Conservation (phyloP, 2,329 filamentous ascomycete genomes). For the Tolypocladium nubicola region DNA sequence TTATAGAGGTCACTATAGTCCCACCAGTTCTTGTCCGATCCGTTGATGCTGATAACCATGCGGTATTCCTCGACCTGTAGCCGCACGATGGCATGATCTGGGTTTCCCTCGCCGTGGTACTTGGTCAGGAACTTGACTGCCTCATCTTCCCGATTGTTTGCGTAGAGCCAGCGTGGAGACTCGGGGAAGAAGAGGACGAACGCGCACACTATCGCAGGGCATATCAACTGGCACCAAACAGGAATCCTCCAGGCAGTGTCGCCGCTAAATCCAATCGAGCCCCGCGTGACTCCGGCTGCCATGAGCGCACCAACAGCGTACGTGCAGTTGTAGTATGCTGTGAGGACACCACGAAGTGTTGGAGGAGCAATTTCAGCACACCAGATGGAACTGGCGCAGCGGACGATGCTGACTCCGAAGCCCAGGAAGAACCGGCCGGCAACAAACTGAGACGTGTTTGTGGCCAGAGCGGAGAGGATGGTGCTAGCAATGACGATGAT, state of each 20-base stretch:
- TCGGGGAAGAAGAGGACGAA: slow-evolving; percentile 20
- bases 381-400: slow-evolving; percentile 35
- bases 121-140: slow-evolving; percentile 22
- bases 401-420: slow-evolving; percentile 39
- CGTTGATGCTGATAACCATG: slow-evolving; percentile 17
- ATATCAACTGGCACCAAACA: slow-evolving; percentile 28
- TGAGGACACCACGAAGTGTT: slow-evolving; percentile 36
- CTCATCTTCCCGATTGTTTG: slow-evolving; percentile 23
- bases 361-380: slow-evolving; percentile 36
- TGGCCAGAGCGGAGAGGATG: slow-evolving; percentile 28
- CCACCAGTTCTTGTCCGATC: slow-evolving; percentile 29
- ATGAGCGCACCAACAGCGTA: slow-evolving; percentile 37
- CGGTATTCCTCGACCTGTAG: slow-evolving; percentile 27
- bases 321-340: slow-evolving; percentile 41
- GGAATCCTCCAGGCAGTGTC: slow-evolving; percentile 28
- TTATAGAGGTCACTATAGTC: slow-evolving; percentile 28
- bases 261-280: slow-evolving; percentile 18
- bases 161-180: slow-evolving; percentile 29
- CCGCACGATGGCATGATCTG: slow-evolving; percentile 25
- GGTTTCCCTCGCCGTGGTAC: slow-evolving; percentile 27
- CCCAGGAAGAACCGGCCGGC: slow-evolving; percentile 50
- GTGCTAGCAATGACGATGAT: slow-evolving; percentile 32
- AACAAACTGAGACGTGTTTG: slow-evolving; percentile 31
- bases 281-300: slow-evolving; percentile 34
- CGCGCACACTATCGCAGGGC: slow-evolving; percentile 23